phyloP scores from a whole-genome alignment of 371 early-diverging fungal genomes.

The Syncephalastrum racemosum region DNA sequence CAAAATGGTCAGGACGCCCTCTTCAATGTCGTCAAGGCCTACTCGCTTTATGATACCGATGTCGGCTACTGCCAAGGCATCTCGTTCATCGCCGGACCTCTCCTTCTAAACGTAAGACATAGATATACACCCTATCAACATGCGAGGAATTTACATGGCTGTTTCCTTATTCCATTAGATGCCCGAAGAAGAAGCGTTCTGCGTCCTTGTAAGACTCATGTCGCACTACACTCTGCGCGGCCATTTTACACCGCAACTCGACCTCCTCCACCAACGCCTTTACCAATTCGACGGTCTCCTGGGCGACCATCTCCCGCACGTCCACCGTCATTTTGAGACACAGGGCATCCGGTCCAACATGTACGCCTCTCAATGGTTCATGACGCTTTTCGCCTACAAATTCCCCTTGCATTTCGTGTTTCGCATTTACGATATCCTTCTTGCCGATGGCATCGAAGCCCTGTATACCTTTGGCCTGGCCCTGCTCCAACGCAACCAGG shows the following conservation, averaged over 20 bases:
- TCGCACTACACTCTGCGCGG: constrained; percentile 79
- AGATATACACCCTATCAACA: constrained; percentile 1
- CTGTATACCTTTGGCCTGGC: constrained; percentile 85
- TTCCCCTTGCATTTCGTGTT: constrained; percentile 88
- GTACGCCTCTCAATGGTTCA: constrained; percentile 94
- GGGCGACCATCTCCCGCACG: constrained; percentile 77
- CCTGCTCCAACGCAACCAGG: constrained; percentile 77
- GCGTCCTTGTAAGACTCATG: constrained; percentile 88
- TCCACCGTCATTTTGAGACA: constrained; percentile 72
- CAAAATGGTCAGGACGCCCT: constrained; percentile 83
- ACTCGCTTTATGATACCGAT: constrained; percentile 86
- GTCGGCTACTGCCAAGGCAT: constrained; percentile 96
- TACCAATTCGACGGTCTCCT: constrained; percentile 88
- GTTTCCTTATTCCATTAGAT: too few relatives aligned
- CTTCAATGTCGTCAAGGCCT: constrained; percentile 90
- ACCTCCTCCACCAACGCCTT: constrained; percentile 75
- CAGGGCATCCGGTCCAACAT: constrained; percentile 85
- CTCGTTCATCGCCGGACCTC: constrained; percentile 84
- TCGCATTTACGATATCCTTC: constrained; percentile 88
- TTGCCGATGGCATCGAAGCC: constrained; percentile 88
- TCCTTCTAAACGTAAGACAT: constrained; percentile 79
- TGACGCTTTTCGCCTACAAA: constrained; percentile 94
- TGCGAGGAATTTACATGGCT: too few relatives aligned
- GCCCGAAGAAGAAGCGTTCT: constrained; percentile 96
- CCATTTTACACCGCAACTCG: constrained; percentile 84